phyloP scores from a whole-genome alignment of 257 asterid species.

The Ophiorrhiza pumila region DNA sequence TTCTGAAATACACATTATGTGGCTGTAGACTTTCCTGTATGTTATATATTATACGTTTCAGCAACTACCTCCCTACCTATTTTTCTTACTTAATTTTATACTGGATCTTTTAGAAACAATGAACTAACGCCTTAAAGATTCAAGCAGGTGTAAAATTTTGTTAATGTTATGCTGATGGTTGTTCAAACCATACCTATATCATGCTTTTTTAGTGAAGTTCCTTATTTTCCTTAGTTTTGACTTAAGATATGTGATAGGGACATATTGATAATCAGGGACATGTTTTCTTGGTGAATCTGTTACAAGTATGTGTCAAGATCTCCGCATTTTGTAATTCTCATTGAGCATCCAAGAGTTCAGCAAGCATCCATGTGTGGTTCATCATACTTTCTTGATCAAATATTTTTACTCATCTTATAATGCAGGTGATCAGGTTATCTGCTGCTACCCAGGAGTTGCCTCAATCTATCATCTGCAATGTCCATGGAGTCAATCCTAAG shows the following conservation, averaged over 20 bases:
- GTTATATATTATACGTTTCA: neutral
- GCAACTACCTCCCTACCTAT: neutral
- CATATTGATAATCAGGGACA: too few relatives aligned
- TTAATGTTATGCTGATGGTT: too few relatives aligned
- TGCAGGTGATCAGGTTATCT: slow-evolving; percentile 91
- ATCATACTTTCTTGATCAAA: neutral
- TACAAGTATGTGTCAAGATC: neutral
- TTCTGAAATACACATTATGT: neutral
- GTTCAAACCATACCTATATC: too few relatives aligned
- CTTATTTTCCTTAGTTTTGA: too few relatives aligned
- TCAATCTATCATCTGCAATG: slow-evolving; percentile 83
- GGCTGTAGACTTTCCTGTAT: neutral
- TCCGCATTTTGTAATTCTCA: neutral
- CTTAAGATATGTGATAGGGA: too few relatives aligned
- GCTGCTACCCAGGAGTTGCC: slow-evolving; percentile 99
- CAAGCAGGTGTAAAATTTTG: too few relatives aligned
- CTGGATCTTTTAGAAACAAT: too few relatives aligned
- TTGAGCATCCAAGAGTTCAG: neutral
- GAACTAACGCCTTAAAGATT: too few relatives aligned
- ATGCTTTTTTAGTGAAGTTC: too few relatives aligned
- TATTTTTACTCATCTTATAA: slow-evolving; percentile 11
- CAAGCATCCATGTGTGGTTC: neutral
- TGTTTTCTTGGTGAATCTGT: neutral
- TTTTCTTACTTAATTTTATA: neutral
- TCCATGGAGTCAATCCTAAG: slow-evolving; percentile 94